phyloP scores from a whole-genome alignment of 495 filamentous ascomycete genomes.

The Acidomyces sp. region DNA sequence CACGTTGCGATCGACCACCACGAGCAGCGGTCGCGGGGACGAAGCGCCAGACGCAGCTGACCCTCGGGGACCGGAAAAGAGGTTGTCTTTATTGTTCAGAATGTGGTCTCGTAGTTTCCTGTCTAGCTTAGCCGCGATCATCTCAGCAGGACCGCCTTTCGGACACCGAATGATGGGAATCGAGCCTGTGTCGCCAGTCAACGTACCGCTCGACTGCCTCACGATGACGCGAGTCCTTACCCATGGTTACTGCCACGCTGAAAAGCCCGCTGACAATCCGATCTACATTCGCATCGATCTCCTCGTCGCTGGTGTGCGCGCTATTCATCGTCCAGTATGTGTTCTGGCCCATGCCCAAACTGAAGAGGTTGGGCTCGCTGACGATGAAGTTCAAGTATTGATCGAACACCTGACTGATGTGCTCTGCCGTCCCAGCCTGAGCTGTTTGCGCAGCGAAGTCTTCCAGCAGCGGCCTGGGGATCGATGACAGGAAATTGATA shows the following conservation, averaged over 20 bases:
- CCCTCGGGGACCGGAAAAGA: constrained; percentile 49
- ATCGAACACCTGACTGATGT: constrained; percentile 85
- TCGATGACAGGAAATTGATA: constrained; percentile 92
- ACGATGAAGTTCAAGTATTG: constrained; percentile 98
- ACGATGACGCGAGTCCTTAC: constrained; percentile 33
- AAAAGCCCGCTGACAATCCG: constrained; percentile 88
- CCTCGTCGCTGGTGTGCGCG: constrained; percentile 74
- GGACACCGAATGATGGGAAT: constrained; percentile 61
- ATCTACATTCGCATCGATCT: constrained; percentile 74
- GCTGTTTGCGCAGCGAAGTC: constrained; percentile 88
- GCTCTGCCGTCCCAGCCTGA: constrained; percentile 66
- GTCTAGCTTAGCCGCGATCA: constrained; percentile 87
- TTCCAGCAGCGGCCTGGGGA: constrained; percentile 84
- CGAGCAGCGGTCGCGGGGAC: constrained; percentile 64
- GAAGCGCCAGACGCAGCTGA: constrained; percentile 29
- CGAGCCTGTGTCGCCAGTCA: constrained; percentile 40
- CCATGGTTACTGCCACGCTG: constrained; percentile 94
- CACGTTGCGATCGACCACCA: constrained; percentile 87
- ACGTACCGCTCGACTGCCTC: neutral
- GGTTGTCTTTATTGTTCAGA: constrained; percentile 90
- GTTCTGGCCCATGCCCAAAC: constrained; percentile 74
- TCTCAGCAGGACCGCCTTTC: constrained; percentile 72
- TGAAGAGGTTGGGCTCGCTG: constrained; percentile 90
- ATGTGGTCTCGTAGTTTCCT: constrained; percentile 93
- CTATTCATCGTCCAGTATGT: constrained; percentile 94